These are phyloP conservation scores for Cryphonectria nitschkei DNA, from an alignment of 2,329 filamentous ascomycete genomes.

Conservation along the genomic window DNA sequence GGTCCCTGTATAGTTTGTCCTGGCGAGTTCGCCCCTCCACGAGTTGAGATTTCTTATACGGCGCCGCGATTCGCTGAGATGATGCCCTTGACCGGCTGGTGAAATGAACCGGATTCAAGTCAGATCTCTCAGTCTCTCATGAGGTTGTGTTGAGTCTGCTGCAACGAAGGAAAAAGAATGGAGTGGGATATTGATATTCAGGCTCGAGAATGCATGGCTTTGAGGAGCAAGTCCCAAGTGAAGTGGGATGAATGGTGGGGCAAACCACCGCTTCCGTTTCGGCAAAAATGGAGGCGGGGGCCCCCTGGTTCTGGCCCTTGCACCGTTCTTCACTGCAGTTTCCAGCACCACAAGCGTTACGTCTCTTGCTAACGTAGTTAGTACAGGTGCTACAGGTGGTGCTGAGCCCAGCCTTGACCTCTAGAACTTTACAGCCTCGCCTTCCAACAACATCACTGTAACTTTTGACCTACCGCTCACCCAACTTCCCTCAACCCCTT, in stretches of 20 bases:
- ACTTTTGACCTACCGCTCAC: neutral
- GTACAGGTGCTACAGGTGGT: neutral
- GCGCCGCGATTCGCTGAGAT: neutral
- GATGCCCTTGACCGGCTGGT: neutral
- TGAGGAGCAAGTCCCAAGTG: neutral
- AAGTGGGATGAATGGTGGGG: slow-evolving; percentile 14
- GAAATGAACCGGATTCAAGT: neutral
- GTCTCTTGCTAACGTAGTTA: no score
- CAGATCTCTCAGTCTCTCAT: neutral
- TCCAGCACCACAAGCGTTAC: neutral
- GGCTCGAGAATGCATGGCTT: neutral
- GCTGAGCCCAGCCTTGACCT: neutral
- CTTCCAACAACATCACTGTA: neutral
- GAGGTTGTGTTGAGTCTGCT: neutral
- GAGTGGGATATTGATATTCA: neutral
- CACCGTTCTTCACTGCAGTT: slow-evolving; percentile 3
- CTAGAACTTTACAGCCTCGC: slow-evolving; percentile 15
- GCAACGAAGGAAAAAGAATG: neutral
- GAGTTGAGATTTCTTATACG: slow-evolving; percentile 3
- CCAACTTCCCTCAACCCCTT: neutral
- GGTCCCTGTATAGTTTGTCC: neutral
- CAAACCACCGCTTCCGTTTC: slow-evolving; percentile 19
- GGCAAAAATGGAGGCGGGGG: slow-evolving; percentile 1
- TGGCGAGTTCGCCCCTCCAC: neutral
- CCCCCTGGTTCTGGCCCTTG: neutral